Evolutionary conservation across 768 basidiomycete genomes (phyloP).

Genomic region (Naganishia vishniacii): DNA sequence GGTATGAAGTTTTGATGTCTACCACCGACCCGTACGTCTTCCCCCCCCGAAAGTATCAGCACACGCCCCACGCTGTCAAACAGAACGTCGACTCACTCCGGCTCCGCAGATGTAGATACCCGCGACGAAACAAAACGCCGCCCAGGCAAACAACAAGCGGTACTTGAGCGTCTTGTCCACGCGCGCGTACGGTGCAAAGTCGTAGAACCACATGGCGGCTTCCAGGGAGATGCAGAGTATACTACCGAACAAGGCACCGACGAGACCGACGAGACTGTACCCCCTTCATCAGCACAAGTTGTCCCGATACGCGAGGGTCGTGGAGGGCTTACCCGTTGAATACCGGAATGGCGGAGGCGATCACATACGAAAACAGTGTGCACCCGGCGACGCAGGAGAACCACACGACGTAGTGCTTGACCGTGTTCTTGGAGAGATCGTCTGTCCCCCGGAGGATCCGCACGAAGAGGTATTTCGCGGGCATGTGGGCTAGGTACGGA

Average conservation of each 20-base stretch:
- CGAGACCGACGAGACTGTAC: conserved; percentile 30
- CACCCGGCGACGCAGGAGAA: conserved; percentile 27
- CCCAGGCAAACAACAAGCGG: conserved; percentile 22
- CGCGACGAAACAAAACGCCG: conserved; percentile 26
- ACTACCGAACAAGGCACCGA: conserved; percentile 32
- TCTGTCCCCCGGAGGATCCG: conserved; percentile 17
- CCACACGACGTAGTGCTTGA: conserved; percentile 25
- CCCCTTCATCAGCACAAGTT: conserved; percentile 30
- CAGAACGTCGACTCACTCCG: conserved; percentile 24
- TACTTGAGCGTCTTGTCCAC: conserved; percentile 23
- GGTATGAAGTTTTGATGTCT: neutral
- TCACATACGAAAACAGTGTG: conserved; percentile 32
- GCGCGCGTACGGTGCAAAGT: conserved; percentile 28
- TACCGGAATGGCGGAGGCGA: conserved; percentile 32
- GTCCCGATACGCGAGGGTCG: neutral
- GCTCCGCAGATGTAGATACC: conserved; percentile 33
- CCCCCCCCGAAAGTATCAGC: neutral
- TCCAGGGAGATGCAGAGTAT: conserved; percentile 8
- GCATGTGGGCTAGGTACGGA: neutral
- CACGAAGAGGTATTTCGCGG: conserved; percentile 28
- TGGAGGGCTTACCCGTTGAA: conserved; percentile 25
- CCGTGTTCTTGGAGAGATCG: conserved; percentile 17
- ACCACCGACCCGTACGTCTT: conserved; percentile 22
- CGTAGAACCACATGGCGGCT: conserved; percentile 41
- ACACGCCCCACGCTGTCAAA: neutral